Evolutionary conservation across 2,329 filamentous ascomycete species (phyloP).

Genomic region (Verticillium klebahnii): DNA sequence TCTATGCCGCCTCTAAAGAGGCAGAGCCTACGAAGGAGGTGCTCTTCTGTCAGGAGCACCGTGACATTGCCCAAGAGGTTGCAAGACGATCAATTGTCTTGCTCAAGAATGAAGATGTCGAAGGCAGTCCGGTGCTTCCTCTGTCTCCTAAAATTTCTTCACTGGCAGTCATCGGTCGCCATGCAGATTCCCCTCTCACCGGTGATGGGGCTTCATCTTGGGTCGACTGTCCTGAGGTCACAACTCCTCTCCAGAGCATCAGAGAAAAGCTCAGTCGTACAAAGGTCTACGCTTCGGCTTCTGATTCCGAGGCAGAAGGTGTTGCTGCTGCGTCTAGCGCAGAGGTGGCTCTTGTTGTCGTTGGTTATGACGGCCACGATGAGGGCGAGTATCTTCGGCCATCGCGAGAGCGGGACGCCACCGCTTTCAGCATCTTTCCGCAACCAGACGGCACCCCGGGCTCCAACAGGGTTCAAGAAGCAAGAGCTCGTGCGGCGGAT

Average conservation of each 20-base stretch:
- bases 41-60: slow-evolving; percentile 15
- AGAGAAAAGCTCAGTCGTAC: not conserved
- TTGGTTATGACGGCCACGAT: slow-evolving; percentile 13
- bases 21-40: not conserved
- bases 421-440: not conserved
- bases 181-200: slow-evolving; percentile 10
- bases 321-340: not conserved
- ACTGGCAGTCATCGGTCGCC: slow-evolving; percentile 13
- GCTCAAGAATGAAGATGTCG: slow-evolving; percentile 12
- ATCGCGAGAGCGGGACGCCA: no score
- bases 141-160: slow-evolving; percentile 1
- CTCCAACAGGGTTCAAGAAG: not conserved
- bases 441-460: slow-evolving; percentile 5
- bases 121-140: not conserved
- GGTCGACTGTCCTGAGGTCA: slow-evolving; percentile 8
- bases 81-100: slow-evolving; percentile 14
- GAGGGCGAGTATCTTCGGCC: slow-evolving; percentile 13
- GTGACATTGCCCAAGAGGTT: slow-evolving; percentile 10
- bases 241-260: slow-evolving; percentile 10
- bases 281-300: slow-evolving; percentile 6
- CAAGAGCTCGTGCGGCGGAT: not conserved
- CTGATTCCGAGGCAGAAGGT: not conserved
- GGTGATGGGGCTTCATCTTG: slow-evolving; percentile 15
- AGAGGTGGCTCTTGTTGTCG: slow-evolving; percentile 11
- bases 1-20: not conserved